Percentiles rank a stretch among this genome's conserved stretches.
Conservation (phyloP, 2,329 filamentous ascomycete genomes). For the Cercospora sp. region DNA sequence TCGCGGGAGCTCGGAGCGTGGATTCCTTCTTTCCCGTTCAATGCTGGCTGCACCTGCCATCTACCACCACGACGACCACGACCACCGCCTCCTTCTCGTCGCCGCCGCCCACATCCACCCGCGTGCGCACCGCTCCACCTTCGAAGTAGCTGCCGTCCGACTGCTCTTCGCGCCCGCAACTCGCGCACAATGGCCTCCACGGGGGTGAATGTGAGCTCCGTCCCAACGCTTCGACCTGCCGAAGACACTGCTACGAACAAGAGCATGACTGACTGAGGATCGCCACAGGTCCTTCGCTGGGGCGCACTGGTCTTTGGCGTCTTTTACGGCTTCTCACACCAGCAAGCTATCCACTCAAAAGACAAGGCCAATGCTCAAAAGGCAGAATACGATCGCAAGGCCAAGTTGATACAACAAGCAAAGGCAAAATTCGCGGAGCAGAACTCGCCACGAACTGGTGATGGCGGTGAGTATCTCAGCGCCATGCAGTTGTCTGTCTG, state of each 20-base stretch:
- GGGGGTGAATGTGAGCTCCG: conserved; percentile 54
- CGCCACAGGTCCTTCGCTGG: conserved; percentile 84
- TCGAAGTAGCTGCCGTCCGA: not conserved
- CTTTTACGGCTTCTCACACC: conserved; percentile 95
- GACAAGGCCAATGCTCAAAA: conserved; percentile 70
- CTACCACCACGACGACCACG: conserved; percentile 8
- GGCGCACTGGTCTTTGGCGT: conserved; percentile 87
- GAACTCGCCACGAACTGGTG: conserved; percentile 54
- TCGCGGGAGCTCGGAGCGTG: not conserved
- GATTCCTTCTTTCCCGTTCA: conserved; percentile 1
- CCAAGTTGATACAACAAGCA: conserved; percentile 86
- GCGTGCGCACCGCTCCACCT: not conserved
- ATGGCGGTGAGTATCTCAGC: conserved; percentile 35
- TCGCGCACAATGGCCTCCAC: conserved; percentile 46
- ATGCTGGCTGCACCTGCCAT: conserved; percentile 2
- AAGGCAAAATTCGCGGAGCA: conserved; percentile 88
- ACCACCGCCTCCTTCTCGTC: conserved; percentile 9
- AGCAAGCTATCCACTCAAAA: conserved; percentile 72
- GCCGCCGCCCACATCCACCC: conserved; percentile 5
- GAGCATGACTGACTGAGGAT: conserved; percentile 8
- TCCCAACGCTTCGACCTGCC: not conserved
- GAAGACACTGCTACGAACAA: not conserved
- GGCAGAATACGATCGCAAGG: conserved; percentile 86
- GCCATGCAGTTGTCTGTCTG: not conserved
- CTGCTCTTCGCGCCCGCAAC: not conserved